Evolutionary conservation across 345 rosid species (phyloP).

Genomic region (Lepidium africanum): DNA sequence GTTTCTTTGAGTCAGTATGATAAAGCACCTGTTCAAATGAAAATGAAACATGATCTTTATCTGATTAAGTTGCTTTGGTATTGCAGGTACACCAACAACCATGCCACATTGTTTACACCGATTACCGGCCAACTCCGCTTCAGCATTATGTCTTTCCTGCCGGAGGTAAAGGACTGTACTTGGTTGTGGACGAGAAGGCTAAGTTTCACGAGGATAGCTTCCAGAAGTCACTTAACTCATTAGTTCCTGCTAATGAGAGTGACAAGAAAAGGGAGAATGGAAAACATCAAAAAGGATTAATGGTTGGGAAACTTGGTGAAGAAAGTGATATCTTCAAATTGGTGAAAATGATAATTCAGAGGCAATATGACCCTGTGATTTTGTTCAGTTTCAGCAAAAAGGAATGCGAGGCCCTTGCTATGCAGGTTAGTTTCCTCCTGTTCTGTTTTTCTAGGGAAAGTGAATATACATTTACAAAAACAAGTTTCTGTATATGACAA

Average conservation of each 20-base stretch:
- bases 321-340: slow-evolving; percentile 95
- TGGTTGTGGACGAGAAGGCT: slow-evolving; percentile 91
- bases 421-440: slow-evolving; percentile 59
- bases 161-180: slow-evolving; percentile 83
- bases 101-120: slow-evolving; percentile 96
- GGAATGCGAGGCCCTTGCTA: slow-evolving; percentile 95
- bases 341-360: slow-evolving; percentile 94
- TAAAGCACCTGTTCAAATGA: neutral
- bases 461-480: neutral
- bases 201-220: slow-evolving; percentile 93
- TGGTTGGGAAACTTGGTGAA: slow-evolving; percentile 75
- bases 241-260: slow-evolving; percentile 63
- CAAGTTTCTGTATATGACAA: neutral
- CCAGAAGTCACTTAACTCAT: slow-evolving; percentile 83
- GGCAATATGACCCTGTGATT: slow-evolving; percentile 96
- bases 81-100: slow-evolving; percentile 92
- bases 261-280: slow-evolving; percentile 74
- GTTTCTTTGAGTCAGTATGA: neutral
- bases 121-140: slow-evolving; percentile 98
- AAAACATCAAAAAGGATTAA: slow-evolving; percentile 63
- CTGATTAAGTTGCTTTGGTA: neutral
- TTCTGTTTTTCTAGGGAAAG: neutral
- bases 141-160: slow-evolving; percentile 95
- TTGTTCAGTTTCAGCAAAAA: slow-evolving; percentile 97
- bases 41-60: neutral